phyloP scores from a whole-genome alignment of 805 yeast genomes.

The Hanseniaspora lindneri region DNA sequence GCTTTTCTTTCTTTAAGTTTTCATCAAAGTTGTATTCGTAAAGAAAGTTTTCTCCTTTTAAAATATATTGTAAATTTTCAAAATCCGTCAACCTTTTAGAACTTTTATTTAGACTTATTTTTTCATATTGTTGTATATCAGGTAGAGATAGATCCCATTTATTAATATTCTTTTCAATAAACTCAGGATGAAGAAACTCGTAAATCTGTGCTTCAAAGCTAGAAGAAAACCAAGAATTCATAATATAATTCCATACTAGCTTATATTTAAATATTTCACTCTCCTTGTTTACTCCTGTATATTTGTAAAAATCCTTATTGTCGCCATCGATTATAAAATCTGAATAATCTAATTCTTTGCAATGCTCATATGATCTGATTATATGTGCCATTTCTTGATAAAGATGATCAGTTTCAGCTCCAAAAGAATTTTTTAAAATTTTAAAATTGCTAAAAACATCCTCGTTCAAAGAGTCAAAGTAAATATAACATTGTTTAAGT shows the following conservation, averaged over 20 bases:
- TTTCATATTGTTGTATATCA: neutral
- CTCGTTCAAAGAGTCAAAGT: neutral
- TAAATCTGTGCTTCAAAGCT: neutral
- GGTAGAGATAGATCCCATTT: neutral
- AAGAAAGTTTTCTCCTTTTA: slow-evolving; percentile 6
- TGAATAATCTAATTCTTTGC: slow-evolving; percentile 8
- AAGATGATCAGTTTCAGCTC: neutral
- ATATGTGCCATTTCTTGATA: neutral
- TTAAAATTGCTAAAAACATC: neutral
- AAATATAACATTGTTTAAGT: slow-evolving; percentile 4
- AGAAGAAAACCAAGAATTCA: neutral
- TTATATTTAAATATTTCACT: slow-evolving; percentile 8
- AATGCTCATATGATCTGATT: slow-evolving; percentile 3
- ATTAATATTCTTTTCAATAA: neutral
- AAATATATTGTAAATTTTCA: slow-evolving; percentile 9
- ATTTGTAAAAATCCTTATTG: slow-evolving; percentile 1
- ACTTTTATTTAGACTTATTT: neutral
- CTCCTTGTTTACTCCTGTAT: neutral
- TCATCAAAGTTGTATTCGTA: slow-evolving; percentile 5
- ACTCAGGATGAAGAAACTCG: neutral
- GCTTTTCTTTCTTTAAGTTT: neutral
- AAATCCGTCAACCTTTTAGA: slow-evolving; percentile 1
- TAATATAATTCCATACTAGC: slow-evolving; percentile 11
- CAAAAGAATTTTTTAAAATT: neutral
- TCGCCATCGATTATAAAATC: neutral